Evolutionary conservation across 192 early-diverging fungal species (phyloP).

Genomic region (Coemansia sp.): DNA sequence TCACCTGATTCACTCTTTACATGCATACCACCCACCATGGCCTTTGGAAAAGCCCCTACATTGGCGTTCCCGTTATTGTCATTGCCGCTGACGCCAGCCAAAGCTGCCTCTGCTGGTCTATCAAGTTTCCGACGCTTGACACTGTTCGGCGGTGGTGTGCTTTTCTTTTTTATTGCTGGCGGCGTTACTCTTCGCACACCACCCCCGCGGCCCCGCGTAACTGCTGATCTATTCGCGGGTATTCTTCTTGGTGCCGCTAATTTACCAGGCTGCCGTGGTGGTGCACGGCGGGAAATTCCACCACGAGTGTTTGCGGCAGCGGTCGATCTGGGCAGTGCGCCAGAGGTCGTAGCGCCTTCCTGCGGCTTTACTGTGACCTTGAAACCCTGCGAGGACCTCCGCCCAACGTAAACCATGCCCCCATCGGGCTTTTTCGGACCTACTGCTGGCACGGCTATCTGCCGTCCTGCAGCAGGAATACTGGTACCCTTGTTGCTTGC

Average conservation of each 20-base stretch:
- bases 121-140: constrained; percentile 32
- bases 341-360: constrained; percentile 3
- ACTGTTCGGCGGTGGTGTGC: constrained; percentile 16
- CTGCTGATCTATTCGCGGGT: constrained; percentile 26
- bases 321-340: neutral
- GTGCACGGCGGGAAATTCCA: constrained; percentile 9
- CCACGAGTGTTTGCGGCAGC: constrained; percentile 2
- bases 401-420: constrained; percentile 31
- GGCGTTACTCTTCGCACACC: constrained; percentile 2
- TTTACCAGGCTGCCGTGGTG: constrained; percentile 10
- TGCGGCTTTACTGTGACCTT: constrained; percentile 31
- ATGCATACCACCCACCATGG: neutral
- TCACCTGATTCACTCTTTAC: constrained; percentile 15
- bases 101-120: neutral
- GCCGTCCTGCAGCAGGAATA: constrained; percentile 13
- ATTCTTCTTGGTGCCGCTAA: constrained; percentile 27
- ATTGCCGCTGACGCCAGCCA: neutral
- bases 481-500: neutral
- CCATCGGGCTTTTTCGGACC: neutral
- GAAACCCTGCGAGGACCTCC: constrained; percentile 46
- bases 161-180: constrained; percentile 4
- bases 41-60: neutral
- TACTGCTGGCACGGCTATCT: constrained; percentile 16
- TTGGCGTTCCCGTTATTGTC: neutral
- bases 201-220: constrained; percentile 29